Base-by-base conservation (phyloP, 768 basidiomycete genomes). In the Mycena haematopus region DNA sequence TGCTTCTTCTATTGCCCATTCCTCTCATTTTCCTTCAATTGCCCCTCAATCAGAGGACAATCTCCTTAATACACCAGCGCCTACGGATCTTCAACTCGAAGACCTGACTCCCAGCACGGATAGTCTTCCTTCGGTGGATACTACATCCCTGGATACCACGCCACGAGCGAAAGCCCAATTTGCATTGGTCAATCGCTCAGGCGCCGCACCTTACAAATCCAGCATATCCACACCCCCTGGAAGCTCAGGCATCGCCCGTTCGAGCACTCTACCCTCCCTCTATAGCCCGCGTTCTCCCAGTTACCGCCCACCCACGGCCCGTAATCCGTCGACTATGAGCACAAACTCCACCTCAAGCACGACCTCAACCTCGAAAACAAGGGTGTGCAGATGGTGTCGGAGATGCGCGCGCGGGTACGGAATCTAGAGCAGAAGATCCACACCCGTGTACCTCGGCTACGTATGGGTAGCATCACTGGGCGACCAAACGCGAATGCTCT, bases 381-480 rank as follows among this genome's bases (percentile, higher is more conserved):
- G 72, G 93, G 92, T 27, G 91, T 93, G 3, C 92, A 95, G 71
- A 95, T 95, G 93, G 92, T 94, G 6, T 90, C 91, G 24, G 93
- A 95, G 72, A 93, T 95, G 90, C 86, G 93, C 44, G 92, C 91
- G 40, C 84, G 90, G 54, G 92, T 95, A 31, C 86, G 81, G 71
- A 90, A 88, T 68, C 76, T 95, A 40, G 91, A 94, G 70, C 91
- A 92, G 76, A 92, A 90, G 75, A 91, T 95, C 47, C 91, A 93
- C 70, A 92, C 91, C 46, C 90, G 90, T 46, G 92, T 95, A 53
- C 93, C 92, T 24, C 84, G 92, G 56, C 72, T 94, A 58, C 89
- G 92, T 14, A 91, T 93, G 87, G 88, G 87, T 21, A 92, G 91
- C 70, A 85, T 87, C 55, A 87, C 86, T 47, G 83, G 83, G 54